Evolutionary conservation across 2,329 filamentous ascomycete genomes (phyloP), one percentile per base, ranked within the genome.

Genomic region (Fonsecaea pedrosoi): DNA sequence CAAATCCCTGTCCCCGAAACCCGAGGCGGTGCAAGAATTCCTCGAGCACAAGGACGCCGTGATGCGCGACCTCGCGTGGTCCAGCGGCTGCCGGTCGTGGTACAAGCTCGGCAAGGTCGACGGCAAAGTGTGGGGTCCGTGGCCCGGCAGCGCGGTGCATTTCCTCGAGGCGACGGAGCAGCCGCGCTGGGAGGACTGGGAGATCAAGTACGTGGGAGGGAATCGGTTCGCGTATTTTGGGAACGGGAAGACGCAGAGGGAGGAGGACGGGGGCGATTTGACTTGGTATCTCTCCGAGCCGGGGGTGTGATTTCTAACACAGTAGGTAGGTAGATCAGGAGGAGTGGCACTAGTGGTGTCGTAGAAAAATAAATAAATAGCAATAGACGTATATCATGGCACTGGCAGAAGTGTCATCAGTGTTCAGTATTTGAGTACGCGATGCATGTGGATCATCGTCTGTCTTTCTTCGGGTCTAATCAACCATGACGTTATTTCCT

Each of bases 181-280:
- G 21, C 55, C 55, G 13, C 37, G 55, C 4, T 58, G 55, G 55
- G 67, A 69, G 30, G 67, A 69, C 53, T 69, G 59, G 25, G 54
- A 67, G 2, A 79, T 84, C 42, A 73, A 73, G 54, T 84, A 84
- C 68, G 74, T 76, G 38, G 78, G 76, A n/a, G 64, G 69, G 15
- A 84, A 84, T 70, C 74, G 77, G 8, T 84, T 81, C 70, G 66
- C 78, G 18, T 83, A 83, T 68, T 79, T 84, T 80, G 83, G 82
- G 0, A 84, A 83, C 73, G 82, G 83, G 1, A 80, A 81, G 67
- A 80, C 81, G 15, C 69, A 69, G 50, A 72, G 70, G 45, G 74
- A 75, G 69, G 40, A 70, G 62, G 65, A 74, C 13, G 69, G 70
- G 37, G 60, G 64, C 25, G 74, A 75, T 67, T 57, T 75, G 66